Base-by-base conservation (phyloP, 768 basidiomycete species). In the Leccinum sublutescens region DNA sequence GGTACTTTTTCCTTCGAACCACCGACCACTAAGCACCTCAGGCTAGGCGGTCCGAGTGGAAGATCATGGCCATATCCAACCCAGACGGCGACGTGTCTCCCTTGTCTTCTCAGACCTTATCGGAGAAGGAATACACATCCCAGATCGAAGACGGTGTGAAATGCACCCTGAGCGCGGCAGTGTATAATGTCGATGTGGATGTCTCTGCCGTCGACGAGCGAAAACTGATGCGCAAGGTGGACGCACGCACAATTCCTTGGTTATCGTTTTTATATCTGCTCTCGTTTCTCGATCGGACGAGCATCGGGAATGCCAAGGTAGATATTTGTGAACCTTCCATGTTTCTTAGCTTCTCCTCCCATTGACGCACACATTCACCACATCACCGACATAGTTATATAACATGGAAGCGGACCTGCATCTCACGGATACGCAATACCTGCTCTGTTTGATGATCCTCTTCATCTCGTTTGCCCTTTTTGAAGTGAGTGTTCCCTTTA, bases 201-300 rank as follows among this genome's bases (percentile, higher is more conserved):
- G 73, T 80, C 23, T 85, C 82, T 59, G 78, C 74, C 10, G 74
- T 92, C 51, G 82, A 92, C 67, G 89, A 90, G 71, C 81, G 81
- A 57, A 85, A 84, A 68, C 69, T 91, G 59, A 67, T 92, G 61
- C 77, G 88, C 65, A 91, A 89, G 73, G 80, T 91, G 50, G 88
- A 88, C 71, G 62, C 78, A 58, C 79, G 80, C n/a, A 78, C 88
- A 61, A 78, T 88, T 38, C 84, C 86, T 10, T 89, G 87, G 88
- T 67, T 88, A 43, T 85, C 88, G 5, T 79, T 94, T 55, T 73
- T 93, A 64, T 91, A 91, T 72, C 76, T 92, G 38, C 76, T 93
- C 40, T 86, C 86, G 64, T 92, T 91, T 78, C 72, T 85, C 55
- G 83, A 85, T 62, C 77, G 84, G 29, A 81, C 82, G 61, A 82